Percentiles rank a stretch among this genome's conserved stretches.
phyloP scores from a whole-genome alignment of 345 rosid genomes.

The Stellera chamaejasme region DNA sequence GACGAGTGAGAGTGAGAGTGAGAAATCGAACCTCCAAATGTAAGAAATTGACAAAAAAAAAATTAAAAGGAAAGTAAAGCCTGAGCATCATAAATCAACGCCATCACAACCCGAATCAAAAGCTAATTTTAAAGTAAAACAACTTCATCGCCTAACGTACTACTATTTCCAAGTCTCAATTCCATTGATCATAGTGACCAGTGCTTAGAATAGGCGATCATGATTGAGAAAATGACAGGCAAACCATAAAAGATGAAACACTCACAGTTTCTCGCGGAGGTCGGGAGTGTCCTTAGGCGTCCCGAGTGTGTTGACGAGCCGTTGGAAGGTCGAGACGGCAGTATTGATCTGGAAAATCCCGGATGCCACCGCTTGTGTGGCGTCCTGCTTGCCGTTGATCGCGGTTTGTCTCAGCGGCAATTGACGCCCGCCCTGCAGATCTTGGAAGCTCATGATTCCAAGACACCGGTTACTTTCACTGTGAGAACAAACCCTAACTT shows the following conservation, averaged over 20 bases:
- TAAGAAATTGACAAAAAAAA: no score
- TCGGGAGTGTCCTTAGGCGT: constrained; percentile 95
- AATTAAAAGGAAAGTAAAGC: no score
- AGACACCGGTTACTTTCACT: neutral
- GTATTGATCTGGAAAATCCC: constrained; percentile 99
- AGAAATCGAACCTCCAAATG: no score
- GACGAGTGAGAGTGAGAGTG: no score
- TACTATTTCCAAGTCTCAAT: no score
- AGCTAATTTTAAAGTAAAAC: no score
- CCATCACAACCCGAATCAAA: no score
- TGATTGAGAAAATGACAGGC: neutral
- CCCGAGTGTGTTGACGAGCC: constrained; percentile 93
- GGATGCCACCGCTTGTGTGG: constrained; percentile 87
- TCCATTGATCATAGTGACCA: no score
- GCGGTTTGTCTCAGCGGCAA: constrained; percentile 37
- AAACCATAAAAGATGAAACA: neutral
- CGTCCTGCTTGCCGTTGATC: constrained; percentile 54
- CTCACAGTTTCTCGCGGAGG: constrained; percentile 94
- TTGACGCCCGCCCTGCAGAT: constrained; percentile 74
- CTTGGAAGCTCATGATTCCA: constrained; percentile 89
- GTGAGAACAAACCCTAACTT: constrained; percentile 9
- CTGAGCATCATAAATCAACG: no score
- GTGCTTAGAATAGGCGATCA: no score
- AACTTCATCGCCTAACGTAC: no score
- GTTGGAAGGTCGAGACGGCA: constrained; percentile 83